Base-by-base conservation (phyloP, 192 early-diverging fungal genomes). In the Dissophora ornata region DNA sequence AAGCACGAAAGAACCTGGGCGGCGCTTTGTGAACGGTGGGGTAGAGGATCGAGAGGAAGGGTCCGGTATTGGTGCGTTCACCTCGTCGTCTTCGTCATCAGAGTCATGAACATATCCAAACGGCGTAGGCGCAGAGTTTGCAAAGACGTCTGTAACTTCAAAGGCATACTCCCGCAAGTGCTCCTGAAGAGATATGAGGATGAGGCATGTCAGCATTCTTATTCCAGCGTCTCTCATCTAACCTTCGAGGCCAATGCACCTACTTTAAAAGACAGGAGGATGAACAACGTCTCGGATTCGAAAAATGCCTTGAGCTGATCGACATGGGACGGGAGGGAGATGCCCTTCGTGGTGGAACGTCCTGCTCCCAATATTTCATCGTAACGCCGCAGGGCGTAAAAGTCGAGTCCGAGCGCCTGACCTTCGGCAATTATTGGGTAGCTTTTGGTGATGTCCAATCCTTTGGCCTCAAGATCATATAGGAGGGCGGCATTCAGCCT, bases 401-500 rank as follows among this genome's bases (percentile, higher is more conserved):
- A 38, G 48, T 62, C 60, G 7, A 62, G 16, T 18, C 60, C 33
- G 15, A 62, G 33, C 1, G 32, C 60, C 33, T 38, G 29, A 26
- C 34, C 60, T 2, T 50, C 60, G 8, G 60, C 47, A 26, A 62
- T 50, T 16, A 62, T 38, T 38, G 60, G 47, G 22, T 62, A 50
- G 48, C 48, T 49, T 38, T 22, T 49, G 21, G 2, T 51, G 30
- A 62, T 49, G 33, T 62, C 60, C 47, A 62, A 8, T 25, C 60
- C 26, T 52, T 30, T 1, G 0, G 22, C 33, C 34, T 62, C 60
- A 15, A 62, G 60, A 49, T 64, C 44, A 53, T 55, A 19, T 9
- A 65, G n/a, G 13, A 65, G 45, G 12, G 63, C 63, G 41, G 51
- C 52, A 47, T 65, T 47, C 24, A 55, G 52, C 3, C 52, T 25